Percentiles rank a stretch among this genome's conserved stretches.
Evolutionary conservation across 2,329 filamentous ascomycete genomes (phyloP).

Genomic region (Aspergillus bombycis): DNA sequence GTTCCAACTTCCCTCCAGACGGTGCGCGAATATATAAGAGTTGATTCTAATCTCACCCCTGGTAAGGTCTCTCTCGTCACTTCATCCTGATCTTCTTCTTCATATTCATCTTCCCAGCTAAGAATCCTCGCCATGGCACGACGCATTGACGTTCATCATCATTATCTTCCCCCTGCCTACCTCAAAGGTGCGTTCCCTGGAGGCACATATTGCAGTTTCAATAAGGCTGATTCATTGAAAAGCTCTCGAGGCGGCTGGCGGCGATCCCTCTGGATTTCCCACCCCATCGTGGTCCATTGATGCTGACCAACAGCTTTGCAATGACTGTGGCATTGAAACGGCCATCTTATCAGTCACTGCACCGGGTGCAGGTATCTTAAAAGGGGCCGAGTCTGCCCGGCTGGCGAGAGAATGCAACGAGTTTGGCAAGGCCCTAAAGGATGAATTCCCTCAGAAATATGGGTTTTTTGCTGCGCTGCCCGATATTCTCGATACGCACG

Average conservation of each 20-base stretch:
- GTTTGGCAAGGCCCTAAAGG: neutral
- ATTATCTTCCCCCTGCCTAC: neutral
- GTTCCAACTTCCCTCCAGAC: no score
- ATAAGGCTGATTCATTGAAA: neutral
- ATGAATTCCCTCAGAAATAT: neutral
- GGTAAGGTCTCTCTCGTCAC: no score
- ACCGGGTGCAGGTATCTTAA: conserved; percentile 15
- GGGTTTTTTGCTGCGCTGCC: conserved; percentile 24
- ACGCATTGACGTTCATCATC: neutral
- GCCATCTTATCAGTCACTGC: conserved; percentile 18
- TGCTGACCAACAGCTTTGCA: neutral
- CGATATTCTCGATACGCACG: conserved; percentile 11
- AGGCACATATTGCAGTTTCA: neutral
- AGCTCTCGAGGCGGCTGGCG: neutral
- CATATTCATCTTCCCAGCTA: no score
- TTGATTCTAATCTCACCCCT: no score
- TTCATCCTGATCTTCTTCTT: no score
- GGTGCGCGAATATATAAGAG: no score
- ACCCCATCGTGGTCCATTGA: conserved; percentile 13
- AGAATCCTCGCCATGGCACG: no score
- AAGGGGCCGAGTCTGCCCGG: neutral
- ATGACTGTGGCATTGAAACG: conserved; percentile 1
- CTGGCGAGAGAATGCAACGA: conserved; percentile 6
- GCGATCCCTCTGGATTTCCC: conserved; percentile 11
- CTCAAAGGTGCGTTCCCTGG: neutral